phyloP scores from a whole-genome alignment of 306 rosid species.

The Hylodesmum podocarpum region DNA sequence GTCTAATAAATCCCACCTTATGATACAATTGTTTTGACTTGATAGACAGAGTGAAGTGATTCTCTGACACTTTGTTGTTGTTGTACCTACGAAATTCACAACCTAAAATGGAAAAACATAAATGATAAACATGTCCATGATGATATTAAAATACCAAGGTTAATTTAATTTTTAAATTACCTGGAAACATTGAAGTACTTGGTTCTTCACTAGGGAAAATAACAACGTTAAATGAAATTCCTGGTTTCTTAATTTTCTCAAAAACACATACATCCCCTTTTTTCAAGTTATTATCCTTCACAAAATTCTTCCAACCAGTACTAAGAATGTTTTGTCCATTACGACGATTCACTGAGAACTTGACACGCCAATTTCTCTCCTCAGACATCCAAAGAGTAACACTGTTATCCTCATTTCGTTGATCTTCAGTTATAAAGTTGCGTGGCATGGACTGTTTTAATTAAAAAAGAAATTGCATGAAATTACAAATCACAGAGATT shows the following conservation, averaged over 20 bases:
- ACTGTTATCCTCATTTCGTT: neutral
- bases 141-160: neutral
- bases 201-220: slow-evolving; percentile 6
- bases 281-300: neutral
- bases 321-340: neutral
- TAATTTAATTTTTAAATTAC: neutral
- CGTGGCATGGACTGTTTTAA: neutral
- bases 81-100: too few species aligned
- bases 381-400: neutral
- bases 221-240: neutral
- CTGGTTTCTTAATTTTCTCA: neutral
- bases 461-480: neutral
- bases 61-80: neutral
- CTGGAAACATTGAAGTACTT: neutral
- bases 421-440: neutral
- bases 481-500: neutral
- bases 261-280: neutral
- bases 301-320: slow-evolving; percentile 15
- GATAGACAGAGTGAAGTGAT: neutral
- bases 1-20: neutral
- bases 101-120: neutral
- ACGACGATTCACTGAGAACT: neutral
- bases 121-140: neutral
- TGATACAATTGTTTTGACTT: neutral
- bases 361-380: neutral